Conservation (phyloP, 2,329 filamentous ascomycete species). For the Trichoderma atroviride region DNA sequence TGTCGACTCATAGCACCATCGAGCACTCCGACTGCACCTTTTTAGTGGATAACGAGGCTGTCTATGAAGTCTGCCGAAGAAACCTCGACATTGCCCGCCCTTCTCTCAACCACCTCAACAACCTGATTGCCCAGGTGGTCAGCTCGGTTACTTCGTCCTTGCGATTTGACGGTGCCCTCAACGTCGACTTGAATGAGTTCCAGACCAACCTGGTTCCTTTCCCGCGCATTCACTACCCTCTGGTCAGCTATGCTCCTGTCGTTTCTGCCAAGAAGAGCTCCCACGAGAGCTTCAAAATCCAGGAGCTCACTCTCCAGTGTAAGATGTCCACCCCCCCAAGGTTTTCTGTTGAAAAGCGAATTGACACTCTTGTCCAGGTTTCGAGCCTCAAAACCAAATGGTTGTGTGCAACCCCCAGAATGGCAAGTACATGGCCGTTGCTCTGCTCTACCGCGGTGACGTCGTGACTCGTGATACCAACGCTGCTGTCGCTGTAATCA, state of each 20-base stretch:
- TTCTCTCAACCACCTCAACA: constrained; percentile 72
- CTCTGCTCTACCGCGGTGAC: constrained; percentile 71
- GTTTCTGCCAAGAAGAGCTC: constrained; percentile 74
- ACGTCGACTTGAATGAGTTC: constrained; percentile 77
- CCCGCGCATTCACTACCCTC: constrained; percentile 73
- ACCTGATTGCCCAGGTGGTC: constrained; percentile 73
- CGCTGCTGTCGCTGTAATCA: constrained; percentile 66
- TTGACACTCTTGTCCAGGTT: constrained; percentile 53
- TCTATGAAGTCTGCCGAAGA: constrained; percentile 74
- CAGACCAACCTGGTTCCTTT: constrained; percentile 76
- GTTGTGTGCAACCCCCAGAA: constrained; percentile 74
- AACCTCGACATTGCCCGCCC: constrained; percentile 71
- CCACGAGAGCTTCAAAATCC: constrained; percentile 86
- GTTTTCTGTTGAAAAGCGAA: constrained; percentile 38
- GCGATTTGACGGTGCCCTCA: constrained; percentile 72
- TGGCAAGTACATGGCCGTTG: constrained; percentile 77
- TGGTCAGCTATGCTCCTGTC: constrained; percentile 73
- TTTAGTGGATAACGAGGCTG: constrained; percentile 73
- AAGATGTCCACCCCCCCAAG: constrained; percentile 29
- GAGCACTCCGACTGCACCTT: constrained; percentile 81
- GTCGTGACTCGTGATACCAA: constrained; percentile 71
- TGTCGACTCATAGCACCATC: constrained; percentile 74
- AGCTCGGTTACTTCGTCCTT: constrained; percentile 74
- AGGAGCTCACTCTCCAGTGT: constrained; percentile 76
- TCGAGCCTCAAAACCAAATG: constrained; percentile 80